Base-by-base conservation (phyloP, 2,329 filamentous ascomycete genomes). In the Colletotrichum sp. region DNA sequence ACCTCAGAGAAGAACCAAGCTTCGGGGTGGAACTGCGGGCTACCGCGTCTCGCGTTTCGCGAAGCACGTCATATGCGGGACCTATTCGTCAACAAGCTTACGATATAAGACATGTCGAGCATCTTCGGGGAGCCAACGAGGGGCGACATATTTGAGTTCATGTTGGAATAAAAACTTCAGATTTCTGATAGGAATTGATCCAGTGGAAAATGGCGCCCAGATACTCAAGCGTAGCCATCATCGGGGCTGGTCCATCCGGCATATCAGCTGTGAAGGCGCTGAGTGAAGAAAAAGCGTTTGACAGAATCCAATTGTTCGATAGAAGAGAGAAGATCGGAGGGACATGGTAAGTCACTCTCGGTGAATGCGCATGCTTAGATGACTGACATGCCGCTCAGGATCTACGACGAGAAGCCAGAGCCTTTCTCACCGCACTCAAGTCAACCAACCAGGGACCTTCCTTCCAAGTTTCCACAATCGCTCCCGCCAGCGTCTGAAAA, bases 251-350 rank as follows among this genome's bases (percentile, higher is more conserved):
- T 6, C 91, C 91, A 4, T 85, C 89, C 1, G 91, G 91, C 4
- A 89, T 89, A n/a, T 92, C 92, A 74, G 82, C 90, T 1, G 86
- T 91, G 7, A 90, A 92, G 83, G 90, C 90, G 4, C 81, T 92
- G 48, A 86, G 85, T n/a, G 86, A 89, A 80, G 91, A 93, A 79
- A 84, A 89, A 67, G 80, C 82, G 2, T 93, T 92, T 78, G 88
- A 91, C 64, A 82, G 84, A 3, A 89, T 92, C 69, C 86, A 88
- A 24, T 89, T 92, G 0, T 93, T 92, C 79, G 91, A 93, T 78
- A 84, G 91, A 66, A 86, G 90, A 75, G 89, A 90, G 72, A 86
- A 84, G 32, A 85, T 88, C 2, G 90, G 90, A 59, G 90, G 90
- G 39, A 90, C 88, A 76, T 92, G 90, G 90, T 91, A 81, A 77